Conservation (phyloP, 306 rosid species). For the Sindora glabra region DNA sequence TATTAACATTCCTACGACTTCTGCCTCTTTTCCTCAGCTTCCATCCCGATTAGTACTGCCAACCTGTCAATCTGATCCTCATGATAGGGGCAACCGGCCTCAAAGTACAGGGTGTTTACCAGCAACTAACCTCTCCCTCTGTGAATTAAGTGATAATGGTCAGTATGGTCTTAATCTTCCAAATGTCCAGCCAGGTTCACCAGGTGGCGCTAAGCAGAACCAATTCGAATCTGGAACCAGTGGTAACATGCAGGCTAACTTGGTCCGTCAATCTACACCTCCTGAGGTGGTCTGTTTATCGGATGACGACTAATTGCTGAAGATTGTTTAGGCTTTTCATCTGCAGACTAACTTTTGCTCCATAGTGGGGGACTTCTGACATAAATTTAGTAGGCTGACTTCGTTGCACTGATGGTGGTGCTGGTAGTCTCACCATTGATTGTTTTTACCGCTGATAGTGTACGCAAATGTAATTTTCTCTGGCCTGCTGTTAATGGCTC, state of each 20-base stretch:
- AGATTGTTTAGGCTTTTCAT: background rate
- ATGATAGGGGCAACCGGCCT: slow-evolving; percentile 6
- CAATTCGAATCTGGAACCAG: slow-evolving; percentile 11
- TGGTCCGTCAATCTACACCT: slow-evolving; percentile 14
- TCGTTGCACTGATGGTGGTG: background rate
- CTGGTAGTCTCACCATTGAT: background rate
- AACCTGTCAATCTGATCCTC: slow-evolving; percentile 14
- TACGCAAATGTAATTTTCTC: slow-evolving; percentile 13
- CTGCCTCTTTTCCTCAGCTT: slow-evolving; percentile 10
- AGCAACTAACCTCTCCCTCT: slow-evolving; percentile 23
- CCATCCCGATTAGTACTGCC: slow-evolving; percentile 14
- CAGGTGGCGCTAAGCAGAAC: slow-evolving; percentile 10
- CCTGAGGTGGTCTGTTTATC: slow-evolving; percentile 67
- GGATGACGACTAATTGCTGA: slow-evolving; percentile 56
- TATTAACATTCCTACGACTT: slow-evolving; percentile 11
- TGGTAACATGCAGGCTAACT: slow-evolving; percentile 11
- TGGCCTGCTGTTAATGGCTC: background rate
- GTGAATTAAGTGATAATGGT: slow-evolving; percentile 19
- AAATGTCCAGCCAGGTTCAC: background rate
- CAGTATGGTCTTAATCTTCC: slow-evolving; percentile 23
- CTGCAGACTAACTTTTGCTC: background rate
- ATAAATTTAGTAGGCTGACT: background rate
- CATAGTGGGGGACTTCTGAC: background rate
- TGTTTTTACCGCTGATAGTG: background rate
- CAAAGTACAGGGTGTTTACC: slow-evolving; percentile 16